A percentile compares a stretch with the other conserved stretches of the same genome.
Evolutionary conservation across 2,329 filamentous ascomycete species (phyloP).

Genomic region (Fusarium setosum): DNA sequence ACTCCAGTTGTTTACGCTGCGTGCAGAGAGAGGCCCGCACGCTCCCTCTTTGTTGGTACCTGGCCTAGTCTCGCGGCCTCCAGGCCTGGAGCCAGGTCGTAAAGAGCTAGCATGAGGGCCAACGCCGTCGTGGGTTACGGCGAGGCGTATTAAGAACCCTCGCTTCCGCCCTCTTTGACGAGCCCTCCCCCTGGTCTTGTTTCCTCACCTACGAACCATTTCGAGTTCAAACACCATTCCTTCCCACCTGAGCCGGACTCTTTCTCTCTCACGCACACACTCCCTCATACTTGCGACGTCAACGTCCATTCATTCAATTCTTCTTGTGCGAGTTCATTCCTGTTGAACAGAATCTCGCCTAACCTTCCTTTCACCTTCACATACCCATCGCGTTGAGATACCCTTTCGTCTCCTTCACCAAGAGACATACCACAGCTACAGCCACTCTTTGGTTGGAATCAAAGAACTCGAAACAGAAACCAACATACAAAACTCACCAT

Average conservation of each 20-base stretch:
- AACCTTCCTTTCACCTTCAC: slow-evolving; percentile 32
- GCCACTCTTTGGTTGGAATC: slow-evolving; percentile 33
- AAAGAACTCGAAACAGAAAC: slow-evolving; percentile 30
- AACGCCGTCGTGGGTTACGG: slow-evolving; percentile 31
- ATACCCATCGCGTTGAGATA: slow-evolving; percentile 38
- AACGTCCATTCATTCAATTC: slow-evolving; percentile 40
- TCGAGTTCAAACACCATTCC: slow-evolving; percentile 43
- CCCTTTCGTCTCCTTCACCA: slow-evolving; percentile 27
- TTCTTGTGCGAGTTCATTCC: slow-evolving; percentile 40
- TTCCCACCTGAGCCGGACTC: slow-evolving; percentile 46
- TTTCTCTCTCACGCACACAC: slow-evolving; percentile 40
- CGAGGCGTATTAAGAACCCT: slow-evolving; percentile 41
- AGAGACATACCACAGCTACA: slow-evolving; percentile 36
- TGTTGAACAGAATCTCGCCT: slow-evolving; percentile 43
- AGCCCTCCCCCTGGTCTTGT: slow-evolving; percentile 30
- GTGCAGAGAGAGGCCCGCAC: slow-evolving; percentile 2
- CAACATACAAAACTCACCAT: slow-evolving; percentile 46
- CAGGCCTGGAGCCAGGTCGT: slow-evolving; percentile 35
- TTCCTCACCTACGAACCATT: slow-evolving; percentile 38
- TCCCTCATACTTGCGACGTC: slow-evolving; percentile 37
- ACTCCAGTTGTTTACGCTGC: slow-evolving; percentile 18
- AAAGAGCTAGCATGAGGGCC: slow-evolving; percentile 36
- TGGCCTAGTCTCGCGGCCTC: slow-evolving; percentile 20
- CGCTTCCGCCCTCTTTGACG: slow-evolving; percentile 39
- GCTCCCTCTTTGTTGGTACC: slow-evolving; percentile 19